Conservation (phyloP, 495 filamentous ascomycete genomes). For the Choiromyces venosus region DNA sequence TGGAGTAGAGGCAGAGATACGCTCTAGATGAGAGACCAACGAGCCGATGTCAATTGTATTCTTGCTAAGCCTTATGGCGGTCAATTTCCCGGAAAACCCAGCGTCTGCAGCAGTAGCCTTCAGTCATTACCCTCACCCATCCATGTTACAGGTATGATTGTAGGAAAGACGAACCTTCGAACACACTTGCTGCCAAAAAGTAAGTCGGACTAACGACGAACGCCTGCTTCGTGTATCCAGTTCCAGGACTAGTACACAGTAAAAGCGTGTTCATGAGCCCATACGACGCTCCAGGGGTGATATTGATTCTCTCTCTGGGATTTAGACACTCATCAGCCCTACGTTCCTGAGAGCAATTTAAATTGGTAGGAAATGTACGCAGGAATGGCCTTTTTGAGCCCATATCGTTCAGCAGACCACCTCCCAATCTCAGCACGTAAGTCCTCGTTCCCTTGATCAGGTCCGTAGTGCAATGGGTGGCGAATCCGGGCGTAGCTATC, state of each 20-base stretch:
- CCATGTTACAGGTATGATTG: not conserved
- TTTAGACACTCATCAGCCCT: conserved; percentile 35
- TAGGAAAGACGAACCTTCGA: conserved; percentile 67
- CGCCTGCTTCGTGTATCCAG: conserved; percentile 62
- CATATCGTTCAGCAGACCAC: conserved; percentile 66
- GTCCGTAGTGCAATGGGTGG: conserved; percentile 62
- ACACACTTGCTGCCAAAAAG: conserved; percentile 68
- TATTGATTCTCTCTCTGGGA: conserved; percentile 57
- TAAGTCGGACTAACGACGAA: conserved; percentile 81
- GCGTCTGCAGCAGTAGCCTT: conserved; percentile 21
- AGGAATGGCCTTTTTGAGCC: conserved; percentile 18
- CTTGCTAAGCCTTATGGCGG: conserved; percentile 20
- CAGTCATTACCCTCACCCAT: not conserved
- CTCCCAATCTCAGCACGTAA: conserved; percentile 58
- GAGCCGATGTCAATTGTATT: conserved; percentile 28
- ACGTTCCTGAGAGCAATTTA: not conserved
- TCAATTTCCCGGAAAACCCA: conserved; percentile 32
- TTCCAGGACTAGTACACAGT: conserved; percentile 65
- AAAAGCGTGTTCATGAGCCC: conserved; percentile 66
- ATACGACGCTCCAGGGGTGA: conserved; percentile 75
- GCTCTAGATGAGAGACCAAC: conserved; percentile 12
- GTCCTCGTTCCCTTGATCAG: conserved; percentile 66
- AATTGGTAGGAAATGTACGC: conserved; percentile 4
- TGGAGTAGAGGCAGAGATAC: conserved; percentile 18
- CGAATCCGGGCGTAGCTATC: conserved; percentile 20